Conservation (phyloP, 306 rosid species). For the Vigna hirtella region DNA sequence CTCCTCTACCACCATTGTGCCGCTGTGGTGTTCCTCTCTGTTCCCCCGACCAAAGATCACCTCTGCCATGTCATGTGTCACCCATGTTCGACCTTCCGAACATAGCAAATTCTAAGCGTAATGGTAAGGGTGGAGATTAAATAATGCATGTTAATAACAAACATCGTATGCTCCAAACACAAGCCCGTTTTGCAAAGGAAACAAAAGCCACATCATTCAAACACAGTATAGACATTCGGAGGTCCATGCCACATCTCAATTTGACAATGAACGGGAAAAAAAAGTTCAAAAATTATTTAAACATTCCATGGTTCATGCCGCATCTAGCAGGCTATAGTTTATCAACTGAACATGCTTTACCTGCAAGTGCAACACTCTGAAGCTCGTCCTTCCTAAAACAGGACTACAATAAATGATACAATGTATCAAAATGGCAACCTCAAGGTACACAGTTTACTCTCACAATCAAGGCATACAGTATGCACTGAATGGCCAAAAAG, state of each 20-base stretch:
- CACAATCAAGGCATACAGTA: slow-evolving; percentile 50
- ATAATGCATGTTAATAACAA: neutral
- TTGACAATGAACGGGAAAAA: slow-evolving; percentile 19
- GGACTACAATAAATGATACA: slow-evolving; percentile 35
- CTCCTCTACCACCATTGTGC: too few species aligned
- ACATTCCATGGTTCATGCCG: slow-evolving; percentile 3
- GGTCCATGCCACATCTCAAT: slow-evolving; percentile 21
- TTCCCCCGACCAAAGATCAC: too few species aligned
- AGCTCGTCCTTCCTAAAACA: slow-evolving; percentile 49
- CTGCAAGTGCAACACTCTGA: slow-evolving; percentile 40
- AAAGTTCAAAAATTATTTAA: slow-evolving; percentile 15
- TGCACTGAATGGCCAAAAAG: slow-evolving; percentile 53
- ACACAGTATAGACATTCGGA: neutral
- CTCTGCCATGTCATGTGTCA: neutral
- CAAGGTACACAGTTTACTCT: slow-evolving; percentile 43
- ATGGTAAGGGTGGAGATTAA: neutral
- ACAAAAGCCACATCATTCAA: slow-evolving; percentile 16
- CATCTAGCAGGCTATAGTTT: slow-evolving; percentile 33
- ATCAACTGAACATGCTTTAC: slow-evolving; percentile 41
- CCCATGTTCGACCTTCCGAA: neutral
- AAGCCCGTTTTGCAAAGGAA: neutral
- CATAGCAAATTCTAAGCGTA: neutral
- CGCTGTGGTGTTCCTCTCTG: neutral
- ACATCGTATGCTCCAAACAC: neutral
- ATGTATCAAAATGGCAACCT: slow-evolving; percentile 39